These are phyloP conservation scores for Aspergillus asperescens DNA, from an alignment of 495 filamentous ascomycete genomes.

Conservation along the genomic window DNA sequence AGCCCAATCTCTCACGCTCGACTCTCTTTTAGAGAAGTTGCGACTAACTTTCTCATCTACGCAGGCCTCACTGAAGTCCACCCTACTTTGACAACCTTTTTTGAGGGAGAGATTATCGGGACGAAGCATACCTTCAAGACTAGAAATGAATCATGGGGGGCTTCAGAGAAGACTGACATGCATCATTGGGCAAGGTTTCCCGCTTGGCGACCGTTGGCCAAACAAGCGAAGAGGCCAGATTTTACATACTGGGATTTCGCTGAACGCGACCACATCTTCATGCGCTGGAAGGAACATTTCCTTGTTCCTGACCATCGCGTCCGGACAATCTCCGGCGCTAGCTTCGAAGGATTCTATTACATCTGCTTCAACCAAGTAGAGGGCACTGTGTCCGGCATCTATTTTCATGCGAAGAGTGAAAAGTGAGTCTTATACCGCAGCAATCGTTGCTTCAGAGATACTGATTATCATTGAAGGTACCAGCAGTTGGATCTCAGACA, in stretches of 20 bases:
- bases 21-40: neutral
- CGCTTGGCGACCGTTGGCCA: conserved; percentile 72
- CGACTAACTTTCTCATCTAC: conserved; percentile 16
- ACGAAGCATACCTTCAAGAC: conserved; percentile 91
- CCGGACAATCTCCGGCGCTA: conserved; percentile 81
- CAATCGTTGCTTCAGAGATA: neutral
- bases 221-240: conserved; percentile 72
- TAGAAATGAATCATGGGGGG: conserved; percentile 84
- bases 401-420: conserved; percentile 97
- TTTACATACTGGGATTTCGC: conserved; percentile 61
- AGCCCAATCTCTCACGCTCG: neutral
- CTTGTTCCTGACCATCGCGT: conserved; percentile 94
- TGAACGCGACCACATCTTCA: conserved; percentile 89
- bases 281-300: conserved; percentile 99
- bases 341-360: conserved; percentile 98
- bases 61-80: conserved; percentile 90
- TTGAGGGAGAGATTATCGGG: conserved; percentile 97
- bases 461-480: conserved; percentile 50
- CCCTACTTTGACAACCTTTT: conserved; percentile 94
- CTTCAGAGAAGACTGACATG: conserved; percentile 85
- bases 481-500: conserved; percentile 91
- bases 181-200: conserved; percentile 91
- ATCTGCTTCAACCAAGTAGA: conserved; percentile 94
- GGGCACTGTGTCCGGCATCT: conserved; percentile 85
- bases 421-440: conserved; percentile 56